Evolutionary conservation across 1,284 basidiomycete genomes (phyloP), one percentile per base, ranked within the genome.

Genomic region (Psilocybe mexicana): DNA sequence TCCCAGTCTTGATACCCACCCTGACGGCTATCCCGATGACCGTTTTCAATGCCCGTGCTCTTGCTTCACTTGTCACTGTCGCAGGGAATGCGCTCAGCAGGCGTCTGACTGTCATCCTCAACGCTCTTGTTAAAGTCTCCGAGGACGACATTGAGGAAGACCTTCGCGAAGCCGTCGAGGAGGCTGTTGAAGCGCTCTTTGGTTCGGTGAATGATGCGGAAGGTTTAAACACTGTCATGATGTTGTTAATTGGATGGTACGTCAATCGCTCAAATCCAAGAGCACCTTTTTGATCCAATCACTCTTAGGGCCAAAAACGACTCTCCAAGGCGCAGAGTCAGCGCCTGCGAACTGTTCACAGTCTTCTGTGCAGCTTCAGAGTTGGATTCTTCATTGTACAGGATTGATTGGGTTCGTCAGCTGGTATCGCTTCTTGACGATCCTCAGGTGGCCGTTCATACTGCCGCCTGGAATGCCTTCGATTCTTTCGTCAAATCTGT

Each of bases 1-100:
- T 99, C 92, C 97, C 97, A 0, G 92, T 97, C n/a, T 79, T 99
- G 54, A 93, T 99, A 52, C 97, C 96, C 0, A 96, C 95, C 5
- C 81, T 99, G 61, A 95, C 93, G 40, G 86, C 89, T 4, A 85
- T 85, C 38, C 96, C 96, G 0, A 96, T 99, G 84, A 90, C 93
- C 2, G 87, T 91, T 2, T 98, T 98, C 87, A 98, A 99, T 70
- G 94, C 93, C n/a, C 86, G 90, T 18, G 96, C 96, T 2, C 78
- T 99, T 10, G 90, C 89, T 2, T 90, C 94, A 0, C 81, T 99
- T 43, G 94, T 98, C 14, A 92, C 92, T 3, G 96, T 98, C 6
- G 96, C 97, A 40, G 96, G 96, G 6, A 82, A 83, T 48, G 93
- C 96, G 0, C 79, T 99, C 60, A 96, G 92, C 77, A 86, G 86